A percentile compares a stretch with the other conserved stretches of the same genome.
Evolutionary conservation across 495 filamentous ascomycete genomes (phyloP).

Genomic region (Podospora sp.): DNA sequence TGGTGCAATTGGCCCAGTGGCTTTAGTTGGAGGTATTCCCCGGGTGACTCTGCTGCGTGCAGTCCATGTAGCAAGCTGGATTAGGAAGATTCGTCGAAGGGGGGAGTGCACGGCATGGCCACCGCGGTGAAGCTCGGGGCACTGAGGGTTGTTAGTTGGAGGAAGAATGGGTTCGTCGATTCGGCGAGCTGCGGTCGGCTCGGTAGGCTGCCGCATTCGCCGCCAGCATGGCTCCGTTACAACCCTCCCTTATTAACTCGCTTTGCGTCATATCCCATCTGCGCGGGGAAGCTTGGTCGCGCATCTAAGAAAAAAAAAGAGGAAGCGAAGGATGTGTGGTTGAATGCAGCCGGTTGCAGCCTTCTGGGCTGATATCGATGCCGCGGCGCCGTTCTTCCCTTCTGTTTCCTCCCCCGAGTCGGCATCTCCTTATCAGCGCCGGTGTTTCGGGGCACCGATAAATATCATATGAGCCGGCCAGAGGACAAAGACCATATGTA

Average conservation of each 20-base stretch:
- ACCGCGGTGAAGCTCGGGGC: neutral
- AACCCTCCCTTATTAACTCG: slow-evolving; percentile 6
- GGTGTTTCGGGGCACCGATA: neutral
- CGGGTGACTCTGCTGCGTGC: neutral
- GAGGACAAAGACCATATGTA: neutral
- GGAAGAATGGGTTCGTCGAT: neutral
- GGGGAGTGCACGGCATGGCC: slow-evolving; percentile 1
- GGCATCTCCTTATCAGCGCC: neutral
- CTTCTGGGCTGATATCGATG: neutral
- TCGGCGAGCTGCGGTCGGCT: neutral
- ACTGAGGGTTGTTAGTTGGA: neutral
- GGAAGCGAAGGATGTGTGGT: neutral
- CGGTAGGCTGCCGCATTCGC: slow-evolving; percentile 5
- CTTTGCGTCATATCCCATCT: slow-evolving; percentile 14
- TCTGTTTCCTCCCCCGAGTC: no score
- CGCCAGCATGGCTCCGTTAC: neutral
- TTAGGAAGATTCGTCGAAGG: slow-evolving; percentile 11
- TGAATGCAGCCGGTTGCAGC: neutral
- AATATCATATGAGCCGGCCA: neutral
- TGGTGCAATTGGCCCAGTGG: neutral
- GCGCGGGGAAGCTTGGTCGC: neutral
- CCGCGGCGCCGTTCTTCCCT: neutral
- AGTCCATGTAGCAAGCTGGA: neutral
- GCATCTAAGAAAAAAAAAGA: neutral
- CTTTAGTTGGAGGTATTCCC: neutral